Conservation (phyloP, 192 early-diverging fungal genomes). For the Backusella liffmaniae region DNA sequence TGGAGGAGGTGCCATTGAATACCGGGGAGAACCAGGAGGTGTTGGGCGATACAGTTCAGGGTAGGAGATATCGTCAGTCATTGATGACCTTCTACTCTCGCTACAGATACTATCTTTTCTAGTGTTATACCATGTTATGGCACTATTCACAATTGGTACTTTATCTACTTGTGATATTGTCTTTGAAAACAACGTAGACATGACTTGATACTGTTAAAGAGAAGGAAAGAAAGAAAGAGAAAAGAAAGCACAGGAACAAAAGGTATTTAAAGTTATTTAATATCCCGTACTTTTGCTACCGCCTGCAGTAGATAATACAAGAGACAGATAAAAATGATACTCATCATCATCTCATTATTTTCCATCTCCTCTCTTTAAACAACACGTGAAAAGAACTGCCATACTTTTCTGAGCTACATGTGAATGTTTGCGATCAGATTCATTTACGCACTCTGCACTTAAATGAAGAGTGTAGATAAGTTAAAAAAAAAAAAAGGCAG, state of each 20-base stretch:
- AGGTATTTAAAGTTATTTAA: slow-evolving; percentile 5
- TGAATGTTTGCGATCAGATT: neutral
- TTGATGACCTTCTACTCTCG: neutral
- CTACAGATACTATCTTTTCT: neutral
- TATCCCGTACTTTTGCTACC: neutral
- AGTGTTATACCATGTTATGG: slow-evolving; percentile 1
- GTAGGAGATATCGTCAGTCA: neutral
- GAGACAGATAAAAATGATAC: neutral
- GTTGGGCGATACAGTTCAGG: slow-evolving; percentile 6
- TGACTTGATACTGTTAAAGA: neutral
- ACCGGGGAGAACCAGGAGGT: neutral
- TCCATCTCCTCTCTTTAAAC: neutral
- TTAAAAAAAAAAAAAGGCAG: neutral
- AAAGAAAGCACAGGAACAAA: neutral
- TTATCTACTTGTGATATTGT: slow-evolving; percentile 10
- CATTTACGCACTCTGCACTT: neutral
- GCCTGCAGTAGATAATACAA: neutral
- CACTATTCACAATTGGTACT: slow-evolving; percentile 9
- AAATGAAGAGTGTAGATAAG: neutral
- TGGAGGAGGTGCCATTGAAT: slow-evolving; percentile 18
- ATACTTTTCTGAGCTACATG: neutral
- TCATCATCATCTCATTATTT: neutral
- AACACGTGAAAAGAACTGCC: neutral
- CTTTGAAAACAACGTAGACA: slow-evolving; percentile 10
- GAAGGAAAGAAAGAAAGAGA: neutral